Evolutionary conservation across 768 basidiomycete genomes (phyloP).

Genomic region (Vararia minispora): DNA sequence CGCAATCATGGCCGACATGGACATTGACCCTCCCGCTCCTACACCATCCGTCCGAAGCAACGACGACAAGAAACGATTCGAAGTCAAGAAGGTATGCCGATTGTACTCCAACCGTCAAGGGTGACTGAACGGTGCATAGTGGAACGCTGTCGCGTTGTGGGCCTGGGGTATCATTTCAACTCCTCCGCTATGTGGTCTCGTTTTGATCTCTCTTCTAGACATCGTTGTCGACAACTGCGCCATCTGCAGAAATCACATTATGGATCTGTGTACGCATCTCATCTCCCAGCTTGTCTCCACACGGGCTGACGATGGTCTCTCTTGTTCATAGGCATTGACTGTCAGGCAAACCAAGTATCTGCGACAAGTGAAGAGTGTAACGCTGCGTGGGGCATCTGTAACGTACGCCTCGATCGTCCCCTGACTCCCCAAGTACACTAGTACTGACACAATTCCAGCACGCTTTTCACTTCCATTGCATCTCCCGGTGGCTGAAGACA

Average conservation of each 20-base stretch:
- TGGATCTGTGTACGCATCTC: slow-evolving; percentile 84
- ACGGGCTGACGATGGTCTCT: slow-evolving; percentile 4
- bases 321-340: slow-evolving; percentile 77
- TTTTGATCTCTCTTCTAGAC: slow-evolving; percentile 35
- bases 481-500: slow-evolving; percentile 98
- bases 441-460: slow-evolving; percentile 41
- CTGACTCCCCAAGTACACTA: not conserved
- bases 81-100: slow-evolving; percentile 88
- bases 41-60: slow-evolving; percentile 29
- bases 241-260: slow-evolving; percentile 99
- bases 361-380: slow-evolving; percentile 96
- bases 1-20: slow-evolving; percentile 51
- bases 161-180: slow-evolving; percentile 70
- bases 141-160: slow-evolving; percentile 98
- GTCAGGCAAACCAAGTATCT: slow-evolving; percentile 97
- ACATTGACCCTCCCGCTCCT: slow-evolving; percentile 50
- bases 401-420: slow-evolving; percentile 39
- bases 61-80: slow-evolving; percentile 78
- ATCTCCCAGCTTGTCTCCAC: too few species aligned
- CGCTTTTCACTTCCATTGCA: slow-evolving; percentile 99
- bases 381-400: slow-evolving; percentile 98
- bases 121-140: slow-evolving; percentile 36
- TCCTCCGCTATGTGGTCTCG: not conserved
- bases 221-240: slow-evolving; percentile 99
- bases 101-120: not conserved